These are phyloP conservation scores for Symbiodinium pilosum DNA, from an alignment of 73 alveolate species.

Conservation along the genomic window DNA sequence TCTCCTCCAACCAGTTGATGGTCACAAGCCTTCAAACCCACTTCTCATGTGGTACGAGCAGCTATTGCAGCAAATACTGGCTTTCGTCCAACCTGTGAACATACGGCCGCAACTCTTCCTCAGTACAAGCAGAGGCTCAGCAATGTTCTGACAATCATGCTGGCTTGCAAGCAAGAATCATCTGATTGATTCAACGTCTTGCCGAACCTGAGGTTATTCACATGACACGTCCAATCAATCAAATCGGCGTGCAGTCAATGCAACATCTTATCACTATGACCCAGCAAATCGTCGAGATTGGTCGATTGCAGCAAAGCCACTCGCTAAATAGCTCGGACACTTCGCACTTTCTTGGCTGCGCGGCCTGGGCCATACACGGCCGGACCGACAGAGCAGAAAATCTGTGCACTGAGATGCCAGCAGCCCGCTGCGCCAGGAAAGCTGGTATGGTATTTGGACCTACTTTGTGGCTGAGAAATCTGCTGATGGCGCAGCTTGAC, in stretches of 20 bases:
- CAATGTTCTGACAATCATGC: not conserved
- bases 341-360: constrained; percentile 40
- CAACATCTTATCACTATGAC: too few relatives aligned
- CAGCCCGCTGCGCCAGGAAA: constrained; percentile 81
- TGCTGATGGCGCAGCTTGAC: too few relatives aligned
- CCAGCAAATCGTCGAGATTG: not conserved
- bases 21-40: constrained; percentile 25
- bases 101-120: constrained; percentile 86
- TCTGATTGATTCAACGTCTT: constrained; percentile 46
- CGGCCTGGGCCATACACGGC: not conserved
- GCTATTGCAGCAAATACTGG: too few relatives aligned
- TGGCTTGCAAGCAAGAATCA: not conserved
- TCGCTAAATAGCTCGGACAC: constrained; percentile 64
- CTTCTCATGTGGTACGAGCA: too few relatives aligned
- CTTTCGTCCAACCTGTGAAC: constrained; percentile 5
- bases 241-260: too few relatives aligned
- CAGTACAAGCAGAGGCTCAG: not conserved
- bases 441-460: constrained; percentile 91
- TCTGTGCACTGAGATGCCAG: not conserved
- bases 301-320: not conserved
- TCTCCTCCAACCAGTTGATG: constrained; percentile 86
- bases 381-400: not conserved
- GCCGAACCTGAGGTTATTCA: constrained; percentile 33
- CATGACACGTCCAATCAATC: too few relatives aligned
- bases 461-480: too few relatives aligned